Base-by-base conservation (phyloP, 2,329 filamentous ascomycete genomes). In the Metarhizium brunneum region DNA sequence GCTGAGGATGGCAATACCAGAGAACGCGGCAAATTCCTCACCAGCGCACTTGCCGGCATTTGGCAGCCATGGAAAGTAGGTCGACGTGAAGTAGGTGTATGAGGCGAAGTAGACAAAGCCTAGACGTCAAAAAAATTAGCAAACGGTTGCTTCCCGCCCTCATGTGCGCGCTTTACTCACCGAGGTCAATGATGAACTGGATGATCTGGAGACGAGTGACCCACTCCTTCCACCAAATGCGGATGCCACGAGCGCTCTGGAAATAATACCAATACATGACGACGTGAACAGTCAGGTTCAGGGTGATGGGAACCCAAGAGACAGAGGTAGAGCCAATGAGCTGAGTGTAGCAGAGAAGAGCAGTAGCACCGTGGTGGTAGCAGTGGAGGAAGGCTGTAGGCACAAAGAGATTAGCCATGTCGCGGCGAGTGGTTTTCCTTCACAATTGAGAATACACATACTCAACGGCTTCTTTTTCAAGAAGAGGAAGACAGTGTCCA, bases 181-280 rank as follows among this genome's bases (percentile, higher is more conserved):
- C 91, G 59, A 97, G 87, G 74, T 96, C 92, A 72, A 97, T 92
- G 71, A 97, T 83, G 77, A 97, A 97, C 73, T 97, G 92, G 66
- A 89, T 84, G 73, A 97, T 97, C 76, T 97, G 92, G 69, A 96
- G 87, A 69, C 92, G 89, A 65, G 92, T 97, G 71, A 97, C 95
- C 87, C 92, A 97, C 77, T 96, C 90, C 87, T 97, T 97, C 92
- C 92, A 97, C 92, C 92, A 96, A 76, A 96, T 94, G 68, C 86
- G 87, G 73, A 97, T 84, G 64, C 94, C 94, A 65, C 92, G 91
- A 55, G 92, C 92, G 69, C 90, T 92, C 82, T 97, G 92, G 86
- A 97, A 97, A 84, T 97, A 97, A 85, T 97, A 97, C 92, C 92
- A 96, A 86, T 97, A 97, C 92, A 97, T 97, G 70, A 96, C 88